Evolutionary conservation across 805 yeast genomes (phyloP).

Genomic region (Kuraishia floccosa): DNA sequence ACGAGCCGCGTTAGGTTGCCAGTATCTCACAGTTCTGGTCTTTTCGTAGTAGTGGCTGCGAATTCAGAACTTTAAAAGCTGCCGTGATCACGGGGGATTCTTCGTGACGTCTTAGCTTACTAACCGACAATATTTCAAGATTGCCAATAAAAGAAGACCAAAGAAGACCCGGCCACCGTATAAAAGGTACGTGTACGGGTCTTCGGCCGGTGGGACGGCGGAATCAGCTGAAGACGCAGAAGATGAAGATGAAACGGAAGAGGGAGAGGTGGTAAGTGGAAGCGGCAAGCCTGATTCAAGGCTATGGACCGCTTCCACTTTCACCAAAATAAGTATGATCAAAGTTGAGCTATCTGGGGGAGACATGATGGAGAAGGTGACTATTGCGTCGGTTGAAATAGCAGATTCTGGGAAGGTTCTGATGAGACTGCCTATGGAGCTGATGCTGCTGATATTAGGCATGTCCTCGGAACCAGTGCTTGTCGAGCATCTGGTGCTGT

Average conservation of each 20-base stretch:
- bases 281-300: background rate
- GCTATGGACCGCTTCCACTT: background rate
- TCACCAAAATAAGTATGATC: background rate
- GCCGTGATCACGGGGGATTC: too few species aligned
- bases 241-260: slow-evolving; percentile 16
- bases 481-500: slow-evolving; percentile 46
- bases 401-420: background rate
- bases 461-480: slow-evolving; percentile 20
- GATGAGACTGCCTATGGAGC: slow-evolving; percentile 34
- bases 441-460: slow-evolving; percentile 27
- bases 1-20: too few species aligned
- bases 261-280: slow-evolving; percentile 9
- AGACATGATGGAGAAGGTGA: background rate
- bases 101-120: too few species aligned
- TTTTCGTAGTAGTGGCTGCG: too few species aligned
- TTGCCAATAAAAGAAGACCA: slow-evolving; percentile 86
- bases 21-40: too few species aligned
- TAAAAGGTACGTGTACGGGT: slow-evolving; percentile 56
- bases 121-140: slow-evolving; percentile 21
- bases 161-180: slow-evolving; percentile 66
- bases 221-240: slow-evolving; percentile 15
- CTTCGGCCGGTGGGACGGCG: slow-evolving; percentile 15
- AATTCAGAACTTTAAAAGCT: too few species aligned
- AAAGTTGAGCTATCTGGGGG: background rate
- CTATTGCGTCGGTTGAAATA: background rate